phyloP scores from a whole-genome alignment of 2,329 filamentous ascomycete genomes.

The Aspergillus sp. region DNA sequence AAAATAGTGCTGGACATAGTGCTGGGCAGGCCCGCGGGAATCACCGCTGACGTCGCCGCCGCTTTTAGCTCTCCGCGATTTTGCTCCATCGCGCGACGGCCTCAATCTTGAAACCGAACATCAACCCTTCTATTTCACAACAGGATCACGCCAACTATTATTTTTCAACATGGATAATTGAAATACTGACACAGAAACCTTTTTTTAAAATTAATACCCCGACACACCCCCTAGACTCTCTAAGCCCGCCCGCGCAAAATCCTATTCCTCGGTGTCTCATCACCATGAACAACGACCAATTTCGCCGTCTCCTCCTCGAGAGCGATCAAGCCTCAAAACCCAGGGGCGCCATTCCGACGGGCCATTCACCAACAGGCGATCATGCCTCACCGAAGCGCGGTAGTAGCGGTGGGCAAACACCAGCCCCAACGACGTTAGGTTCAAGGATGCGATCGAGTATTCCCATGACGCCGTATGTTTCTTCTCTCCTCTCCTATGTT shows the following conservation, averaged over 20 bases:
- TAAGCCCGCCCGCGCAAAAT: not conserved
- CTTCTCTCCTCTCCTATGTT: not conserved
- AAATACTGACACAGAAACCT: not conserved
- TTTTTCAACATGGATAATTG: not conserved
- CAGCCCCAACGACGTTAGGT: slow-evolving; percentile 62
- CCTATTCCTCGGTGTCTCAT: not conserved
- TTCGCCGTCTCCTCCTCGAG: slow-evolving; percentile 73
- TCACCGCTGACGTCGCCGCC: no score
- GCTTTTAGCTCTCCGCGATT: not conserved
- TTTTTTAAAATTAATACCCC: not conserved
- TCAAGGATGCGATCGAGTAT: slow-evolving; percentile 78
- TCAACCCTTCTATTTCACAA: not conserved
- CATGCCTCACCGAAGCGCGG: not conserved
- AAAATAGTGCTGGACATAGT: no score
- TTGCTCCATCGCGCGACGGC: not conserved
- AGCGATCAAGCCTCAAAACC: slow-evolving; percentile 27
- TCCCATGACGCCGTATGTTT: slow-evolving; percentile 85
- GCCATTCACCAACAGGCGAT: slow-evolving; percentile 5
- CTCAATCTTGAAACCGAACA: not conserved
- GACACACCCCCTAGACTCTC: no score
- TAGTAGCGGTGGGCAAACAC: slow-evolving; percentile 23
- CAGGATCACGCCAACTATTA: not conserved
- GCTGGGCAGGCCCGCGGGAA: no score
- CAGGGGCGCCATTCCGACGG: slow-evolving; percentile 17
- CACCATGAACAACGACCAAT: slow-evolving; percentile 92